Percentiles rank a stretch among this genome's conserved stretches.
phyloP scores from a whole-genome alignment of 2,329 filamentous ascomycete genomes.

The Trichoderma endophyticum region DNA sequence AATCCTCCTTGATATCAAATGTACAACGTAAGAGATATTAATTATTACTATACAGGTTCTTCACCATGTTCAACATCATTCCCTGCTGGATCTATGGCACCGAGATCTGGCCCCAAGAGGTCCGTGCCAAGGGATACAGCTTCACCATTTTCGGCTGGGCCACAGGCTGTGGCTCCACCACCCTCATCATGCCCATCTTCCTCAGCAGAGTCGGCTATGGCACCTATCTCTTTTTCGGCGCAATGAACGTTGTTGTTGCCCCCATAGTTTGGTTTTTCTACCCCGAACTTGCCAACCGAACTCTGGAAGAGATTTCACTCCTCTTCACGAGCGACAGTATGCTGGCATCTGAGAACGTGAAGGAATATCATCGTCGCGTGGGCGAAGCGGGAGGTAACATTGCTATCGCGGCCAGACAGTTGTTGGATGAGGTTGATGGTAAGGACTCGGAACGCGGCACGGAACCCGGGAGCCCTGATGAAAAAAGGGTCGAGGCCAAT shows the following conservation, averaged over 20 bases:
- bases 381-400: slow-evolving; percentile 24
- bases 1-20: not conserved
- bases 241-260: slow-evolving; percentile 49
- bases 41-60: slow-evolving; percentile 24
- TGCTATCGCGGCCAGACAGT: slow-evolving; percentile 22
- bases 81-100: slow-evolving; percentile 39
- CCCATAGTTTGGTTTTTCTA: slow-evolving; percentile 46
- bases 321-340: slow-evolving; percentile 47
- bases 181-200: slow-evolving; percentile 52
- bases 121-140: slow-evolving; percentile 57
- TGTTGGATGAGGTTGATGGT: slow-evolving; percentile 26
- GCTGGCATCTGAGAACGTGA: slow-evolving; percentile 45
- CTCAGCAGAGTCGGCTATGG: slow-evolving; percentile 44
- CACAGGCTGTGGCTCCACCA: slow-evolving; percentile 53
- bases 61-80: slow-evolving; percentile 35
- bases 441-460: not conserved
- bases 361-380: slow-evolving; percentile 28
- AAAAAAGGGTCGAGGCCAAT: slow-evolving; percentile 8
- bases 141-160: slow-evolving; percentile 60
- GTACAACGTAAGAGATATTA: not conserved
- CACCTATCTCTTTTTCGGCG: slow-evolving; percentile 52
- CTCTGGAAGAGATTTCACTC: slow-evolving; percentile 36
- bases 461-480: slow-evolving; percentile 7
- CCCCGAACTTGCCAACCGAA: slow-evolving; percentile 20
- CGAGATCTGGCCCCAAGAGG: slow-evolving; percentile 55